Evolutionary conservation across 495 filamentous ascomycete genomes (phyloP).

Genomic region (Astrocystis sublimbata): DNA sequence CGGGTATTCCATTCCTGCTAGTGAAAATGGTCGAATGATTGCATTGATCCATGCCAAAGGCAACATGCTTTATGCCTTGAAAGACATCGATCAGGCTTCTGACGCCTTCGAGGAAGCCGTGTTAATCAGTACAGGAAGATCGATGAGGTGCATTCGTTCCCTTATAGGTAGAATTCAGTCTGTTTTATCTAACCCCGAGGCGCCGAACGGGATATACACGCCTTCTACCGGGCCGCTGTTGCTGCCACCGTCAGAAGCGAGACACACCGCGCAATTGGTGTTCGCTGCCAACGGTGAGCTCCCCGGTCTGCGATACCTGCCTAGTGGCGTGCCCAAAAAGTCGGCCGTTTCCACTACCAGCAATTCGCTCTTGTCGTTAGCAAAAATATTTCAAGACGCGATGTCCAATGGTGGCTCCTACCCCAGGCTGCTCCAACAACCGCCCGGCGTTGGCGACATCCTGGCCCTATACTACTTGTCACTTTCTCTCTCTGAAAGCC

Average conservation of each 20-base stretch:
- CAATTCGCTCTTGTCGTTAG: constrained; percentile 90
- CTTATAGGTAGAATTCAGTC: constrained; percentile 80
- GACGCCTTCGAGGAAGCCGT: constrained; percentile 95
- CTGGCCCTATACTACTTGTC: constrained; percentile 95
- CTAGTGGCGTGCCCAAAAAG: constrained; percentile 70
- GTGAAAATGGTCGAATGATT: constrained; percentile 91
- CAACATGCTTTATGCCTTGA: constrained; percentile 94
- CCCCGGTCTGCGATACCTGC: constrained; percentile 77
- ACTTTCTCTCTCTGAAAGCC: constrained; percentile 90
- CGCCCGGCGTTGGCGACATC: constrained; percentile 86
- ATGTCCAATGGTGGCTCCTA: constrained; percentile 76
- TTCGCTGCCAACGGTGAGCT: constrained; percentile 78
- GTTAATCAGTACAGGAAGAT: constrained; percentile 77
- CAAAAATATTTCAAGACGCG: constrained; percentile 99
- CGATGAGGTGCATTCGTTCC: constrained; percentile 69
- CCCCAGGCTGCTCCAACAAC: constrained; percentile 57
- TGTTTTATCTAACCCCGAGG: constrained; percentile 58
- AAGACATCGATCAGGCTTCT: constrained; percentile 80
- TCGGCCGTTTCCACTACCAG: constrained; percentile 91
- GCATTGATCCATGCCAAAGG: constrained; percentile 94
- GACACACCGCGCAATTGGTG: constrained; percentile 80
- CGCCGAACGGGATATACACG: constrained; percentile 21
- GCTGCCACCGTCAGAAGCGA: constrained; percentile 78
- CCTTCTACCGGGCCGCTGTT: constrained; percentile 56
- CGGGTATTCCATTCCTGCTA: constrained; percentile 81